Evolutionary conservation across 345 rosid species (phyloP).

Genomic region (Populus simonii): DNA sequence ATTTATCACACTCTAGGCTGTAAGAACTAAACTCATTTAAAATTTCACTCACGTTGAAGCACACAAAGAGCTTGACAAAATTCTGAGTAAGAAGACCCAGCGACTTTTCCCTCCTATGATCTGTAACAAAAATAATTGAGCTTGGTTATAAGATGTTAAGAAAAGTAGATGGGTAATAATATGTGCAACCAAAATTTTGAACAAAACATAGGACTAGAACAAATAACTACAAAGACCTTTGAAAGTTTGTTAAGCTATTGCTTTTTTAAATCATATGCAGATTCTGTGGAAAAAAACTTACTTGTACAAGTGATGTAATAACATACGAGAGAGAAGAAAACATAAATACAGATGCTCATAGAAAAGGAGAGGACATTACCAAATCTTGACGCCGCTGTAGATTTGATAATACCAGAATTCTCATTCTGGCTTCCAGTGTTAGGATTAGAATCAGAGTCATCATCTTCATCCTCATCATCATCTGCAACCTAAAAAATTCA

Average conservation of each 20-base stretch:
- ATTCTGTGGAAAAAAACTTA: background rate
- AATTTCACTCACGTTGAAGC: conserved; percentile 22
- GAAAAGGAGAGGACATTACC: conserved; percentile 31
- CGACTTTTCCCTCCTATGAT: conserved; percentile 32
- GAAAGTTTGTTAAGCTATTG: background rate
- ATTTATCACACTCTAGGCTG: no score
- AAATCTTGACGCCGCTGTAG: conserved; percentile 40
- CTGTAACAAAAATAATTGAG: conserved; percentile 11
- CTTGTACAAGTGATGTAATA: background rate
- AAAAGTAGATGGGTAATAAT: background rate
- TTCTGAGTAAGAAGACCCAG: conserved; percentile 32
- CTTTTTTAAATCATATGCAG: background rate
- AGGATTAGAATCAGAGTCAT: conserved; percentile 52
- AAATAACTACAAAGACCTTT: background rate
- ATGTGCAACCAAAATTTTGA: background rate
- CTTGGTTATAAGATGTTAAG: background rate
- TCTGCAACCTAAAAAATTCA: conserved; percentile 38
- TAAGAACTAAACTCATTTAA: background rate
- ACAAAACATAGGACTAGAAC: background rate
- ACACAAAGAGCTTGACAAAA: conserved; percentile 35
- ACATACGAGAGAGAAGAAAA: background rate
- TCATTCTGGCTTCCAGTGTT: conserved; percentile 64
- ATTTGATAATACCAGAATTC: conserved; percentile 40
- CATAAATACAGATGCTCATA: background rate
- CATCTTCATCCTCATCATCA: conserved; percentile 47